Percentiles rank a stretch among this genome's conserved stretches.
Conservation (phyloP, 208 protist genomes). For the Phytomonas sp. region DNA sequence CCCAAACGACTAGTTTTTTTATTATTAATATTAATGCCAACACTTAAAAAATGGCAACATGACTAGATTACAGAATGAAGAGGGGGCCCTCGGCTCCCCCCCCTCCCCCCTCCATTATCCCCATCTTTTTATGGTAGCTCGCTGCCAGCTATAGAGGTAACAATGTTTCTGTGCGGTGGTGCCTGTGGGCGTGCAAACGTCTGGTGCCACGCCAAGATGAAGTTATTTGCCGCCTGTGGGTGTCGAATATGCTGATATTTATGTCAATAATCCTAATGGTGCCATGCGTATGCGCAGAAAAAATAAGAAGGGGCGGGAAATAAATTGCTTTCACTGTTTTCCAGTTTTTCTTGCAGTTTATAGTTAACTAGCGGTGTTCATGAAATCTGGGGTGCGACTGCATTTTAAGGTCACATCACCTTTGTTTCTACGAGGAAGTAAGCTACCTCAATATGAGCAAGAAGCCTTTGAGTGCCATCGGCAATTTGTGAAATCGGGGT, state of each 20-base stretch:
- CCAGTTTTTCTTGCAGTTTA: not conserved
- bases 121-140: no score
- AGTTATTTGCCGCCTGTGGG: not conserved
- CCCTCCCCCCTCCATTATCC: not conserved
- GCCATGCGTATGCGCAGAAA: not conserved
- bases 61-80: not conserved
- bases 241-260: not conserved
- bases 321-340: not conserved
- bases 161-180: no score
- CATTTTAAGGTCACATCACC: constrained; percentile 9
- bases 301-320: not conserved
- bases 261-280: not conserved
- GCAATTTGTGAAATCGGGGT: constrained; percentile 45
- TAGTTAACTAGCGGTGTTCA: not conserved
- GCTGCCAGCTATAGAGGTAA: no score
- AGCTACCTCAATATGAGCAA: constrained; percentile 59
- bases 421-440: constrained; percentile 20
- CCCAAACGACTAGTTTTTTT: constrained; percentile 1
- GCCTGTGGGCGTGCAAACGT: not conserved
- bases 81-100: not conserved
- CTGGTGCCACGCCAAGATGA: not conserved
- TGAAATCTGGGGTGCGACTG: constrained; percentile 9
- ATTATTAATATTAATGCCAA: not conserved
- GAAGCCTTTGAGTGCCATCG: constrained; percentile 67
- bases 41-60: not conserved